Evolutionary conservation across 2,329 filamentous ascomycete genomes (phyloP), one percentile per base, ranked within the genome.

Genomic region (Graphilbum sp.): DNA sequence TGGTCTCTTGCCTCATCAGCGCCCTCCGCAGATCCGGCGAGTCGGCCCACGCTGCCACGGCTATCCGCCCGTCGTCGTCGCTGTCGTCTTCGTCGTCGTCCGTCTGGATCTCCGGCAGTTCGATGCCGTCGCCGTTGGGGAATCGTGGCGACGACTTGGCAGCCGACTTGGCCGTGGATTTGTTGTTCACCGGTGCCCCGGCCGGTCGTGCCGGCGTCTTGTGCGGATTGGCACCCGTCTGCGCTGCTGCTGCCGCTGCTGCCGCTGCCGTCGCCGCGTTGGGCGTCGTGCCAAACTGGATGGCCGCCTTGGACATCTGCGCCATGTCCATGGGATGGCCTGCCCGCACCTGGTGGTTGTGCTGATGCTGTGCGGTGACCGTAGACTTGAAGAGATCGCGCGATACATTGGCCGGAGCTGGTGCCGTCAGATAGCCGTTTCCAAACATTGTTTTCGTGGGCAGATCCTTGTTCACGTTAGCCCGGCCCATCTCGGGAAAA

Each of bases 71-170:
- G 35, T 67, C 57, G 35, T 61, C 36, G 7, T 67, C 68, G 25
- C 62, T 61, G 42, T 93, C 36, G 7, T 67, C 68, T 42, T 93
- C 84, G 50, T 94, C 87, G 23, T 85, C 86, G 53, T 98, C 92
- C 2, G 90, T 96, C 45, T 86, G 76, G 48, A 98, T 96, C 48
- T 98, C 90, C 0, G 90, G 88, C 3, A 98, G 72, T 47, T 90
- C 80, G 50, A 98, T 95, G 37, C 72, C 73, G 42, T 98, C 90
- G 43, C 87, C 85, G 48, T 85, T 88, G 43, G 79, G 81, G 59
- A 92, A 93, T 37, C 83, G 75, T 1, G 86, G 86, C 2, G 86
- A 93, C 23, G 81, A 79, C 46, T 74, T 69, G 16, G 69, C 58
- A 2, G 59, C 63, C n/a, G 69, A 66, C 49, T 80, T 81, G 41